Conservation (phyloP, 2,329 filamentous ascomycete genomes). For the Polychaeton citri region DNA sequence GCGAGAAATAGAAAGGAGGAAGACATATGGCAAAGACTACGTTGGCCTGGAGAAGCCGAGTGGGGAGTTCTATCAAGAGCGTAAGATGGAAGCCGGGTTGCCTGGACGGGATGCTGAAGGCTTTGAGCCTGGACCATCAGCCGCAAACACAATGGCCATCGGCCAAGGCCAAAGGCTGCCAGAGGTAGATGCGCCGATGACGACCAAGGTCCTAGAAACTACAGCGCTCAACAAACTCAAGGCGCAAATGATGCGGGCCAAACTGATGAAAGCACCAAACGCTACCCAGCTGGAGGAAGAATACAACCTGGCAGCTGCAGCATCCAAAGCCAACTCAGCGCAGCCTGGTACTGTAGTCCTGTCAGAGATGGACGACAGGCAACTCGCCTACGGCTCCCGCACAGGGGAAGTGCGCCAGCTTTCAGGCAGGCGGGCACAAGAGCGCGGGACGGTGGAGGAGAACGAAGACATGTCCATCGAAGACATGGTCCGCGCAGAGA, state of each 20-base stretch:
- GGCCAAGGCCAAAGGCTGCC: conserved; percentile 46
- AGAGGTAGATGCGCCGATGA: conserved; percentile 37
- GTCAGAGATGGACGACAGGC: conserved; percentile 75
- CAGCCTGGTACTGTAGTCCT: conserved; percentile 64
- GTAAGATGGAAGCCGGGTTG: conserved; percentile 48
- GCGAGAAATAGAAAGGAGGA: conserved; percentile 72
- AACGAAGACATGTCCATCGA: conserved; percentile 95
- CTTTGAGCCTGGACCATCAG: conserved; percentile 16
- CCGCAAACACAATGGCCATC: conserved; percentile 10
- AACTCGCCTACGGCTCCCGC: conserved; percentile 61
- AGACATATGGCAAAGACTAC: conserved; percentile 73
- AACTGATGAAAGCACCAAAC: conserved; percentile 64
- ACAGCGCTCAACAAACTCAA: conserved; percentile 79
- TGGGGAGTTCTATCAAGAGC: conserved; percentile 71
- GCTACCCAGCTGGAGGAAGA: conserved; percentile 65
- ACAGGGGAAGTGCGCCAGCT: conserved; percentile 63
- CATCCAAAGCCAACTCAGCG: conserved; percentile 40
- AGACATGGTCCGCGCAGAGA: conserved; percentile 93
- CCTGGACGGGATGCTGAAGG: conserved; percentile 22
- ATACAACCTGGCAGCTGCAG: conserved; percentile 63
- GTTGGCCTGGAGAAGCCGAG: conserved; percentile 74
- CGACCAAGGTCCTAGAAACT: conserved; percentile 50
- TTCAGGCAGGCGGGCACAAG: conserved; percentile 66
- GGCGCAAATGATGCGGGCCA: conserved; percentile 92
- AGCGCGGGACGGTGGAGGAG: conserved; percentile 72